phyloP scores from a whole-genome alignment of 305 asterid species.

The Andrographis paniculata region DNA sequence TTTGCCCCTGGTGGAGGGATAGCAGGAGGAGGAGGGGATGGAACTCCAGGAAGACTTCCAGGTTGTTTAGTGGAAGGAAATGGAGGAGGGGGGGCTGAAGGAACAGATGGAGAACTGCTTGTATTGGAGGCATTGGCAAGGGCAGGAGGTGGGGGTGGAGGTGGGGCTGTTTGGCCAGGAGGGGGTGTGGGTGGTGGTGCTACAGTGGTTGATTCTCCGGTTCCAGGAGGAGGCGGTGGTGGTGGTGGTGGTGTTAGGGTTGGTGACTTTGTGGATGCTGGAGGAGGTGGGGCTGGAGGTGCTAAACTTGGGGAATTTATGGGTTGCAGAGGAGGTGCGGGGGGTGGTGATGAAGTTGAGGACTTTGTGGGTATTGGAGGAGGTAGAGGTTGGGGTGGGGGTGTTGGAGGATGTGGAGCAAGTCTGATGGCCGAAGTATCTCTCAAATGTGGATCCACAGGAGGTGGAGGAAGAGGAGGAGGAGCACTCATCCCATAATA shows the following conservation, averaged over 20 bases:
- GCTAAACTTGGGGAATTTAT: too few species aligned
- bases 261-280: too few species aligned
- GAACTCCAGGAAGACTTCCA: slow-evolving; percentile 32
- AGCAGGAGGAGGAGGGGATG: slow-evolving; percentile 85
- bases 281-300: slow-evolving; percentile 38
- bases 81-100: slow-evolving; percentile 74
- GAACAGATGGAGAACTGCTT: slow-evolving; percentile 19
- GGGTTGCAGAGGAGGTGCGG: too few species aligned
- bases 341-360: not conserved
- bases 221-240: slow-evolving; percentile 24
- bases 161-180: slow-evolving; percentile 11
- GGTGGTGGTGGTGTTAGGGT: slow-evolving; percentile 34
- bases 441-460: not conserved
- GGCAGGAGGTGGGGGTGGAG: slow-evolving; percentile 37
- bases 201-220: too few species aligned
- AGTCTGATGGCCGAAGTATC: not conserved
- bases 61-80: slow-evolving; percentile 25
- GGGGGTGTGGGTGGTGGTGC: slow-evolving; percentile 39
- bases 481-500: not conserved
- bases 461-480: not conserved
- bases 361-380: slow-evolving; percentile 29
- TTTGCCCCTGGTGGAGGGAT: slow-evolving; percentile 49
- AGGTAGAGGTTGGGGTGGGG: slow-evolving; percentile 16
- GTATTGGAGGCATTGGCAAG: slow-evolving; percentile 16
- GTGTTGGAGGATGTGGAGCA: not conserved